Evolutionary conservation across 306 rosid species (phyloP).

Genomic region (Prunus mira): DNA sequence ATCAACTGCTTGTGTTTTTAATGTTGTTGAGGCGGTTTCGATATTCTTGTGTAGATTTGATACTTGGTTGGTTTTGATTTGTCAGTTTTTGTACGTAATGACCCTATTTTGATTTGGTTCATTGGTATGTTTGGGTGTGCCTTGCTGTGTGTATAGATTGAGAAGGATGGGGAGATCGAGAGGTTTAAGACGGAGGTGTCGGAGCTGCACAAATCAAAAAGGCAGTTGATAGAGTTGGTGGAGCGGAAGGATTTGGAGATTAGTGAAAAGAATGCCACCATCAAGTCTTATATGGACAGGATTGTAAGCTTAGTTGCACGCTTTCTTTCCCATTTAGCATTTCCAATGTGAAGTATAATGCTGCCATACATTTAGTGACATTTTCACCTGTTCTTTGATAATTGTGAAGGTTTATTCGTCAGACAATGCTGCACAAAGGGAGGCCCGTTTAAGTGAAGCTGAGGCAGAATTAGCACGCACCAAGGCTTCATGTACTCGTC

Average conservation of each 20-base stretch:
- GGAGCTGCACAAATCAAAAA: constrained; percentile 78
- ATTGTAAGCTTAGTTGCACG: constrained; percentile 53
- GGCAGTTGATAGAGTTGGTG: constrained; percentile 72
- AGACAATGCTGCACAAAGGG: constrained; percentile 72
- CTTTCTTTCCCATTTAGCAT: neutral
- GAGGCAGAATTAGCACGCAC: constrained; percentile 71
- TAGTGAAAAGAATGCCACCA: constrained; percentile 69
- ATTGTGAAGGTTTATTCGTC: constrained; percentile 50
- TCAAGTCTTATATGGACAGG: constrained; percentile 82
- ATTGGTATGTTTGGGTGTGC: neutral
- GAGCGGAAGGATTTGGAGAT: constrained; percentile 68
- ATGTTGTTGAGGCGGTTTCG: neutral
- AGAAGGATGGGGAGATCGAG: constrained; percentile 83
- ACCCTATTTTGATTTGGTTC: neutral
- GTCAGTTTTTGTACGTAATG: neutral
- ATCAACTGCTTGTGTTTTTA: neutral
- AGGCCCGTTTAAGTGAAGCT: constrained; percentile 61
- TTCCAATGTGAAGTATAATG: neutral
- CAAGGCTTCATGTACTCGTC: constrained; percentile 60
- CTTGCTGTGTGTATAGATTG: constrained; percentile 48
- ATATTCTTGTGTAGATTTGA: neutral
- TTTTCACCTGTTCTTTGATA: constrained; percentile 13
- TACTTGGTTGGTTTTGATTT: neutral
- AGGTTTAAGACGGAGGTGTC: constrained; percentile 63
- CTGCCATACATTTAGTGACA: constrained; percentile 1